phyloP scores from a whole-genome alignment of 139 green algal genomes.

The Diplosphaera chodatii region DNA sequence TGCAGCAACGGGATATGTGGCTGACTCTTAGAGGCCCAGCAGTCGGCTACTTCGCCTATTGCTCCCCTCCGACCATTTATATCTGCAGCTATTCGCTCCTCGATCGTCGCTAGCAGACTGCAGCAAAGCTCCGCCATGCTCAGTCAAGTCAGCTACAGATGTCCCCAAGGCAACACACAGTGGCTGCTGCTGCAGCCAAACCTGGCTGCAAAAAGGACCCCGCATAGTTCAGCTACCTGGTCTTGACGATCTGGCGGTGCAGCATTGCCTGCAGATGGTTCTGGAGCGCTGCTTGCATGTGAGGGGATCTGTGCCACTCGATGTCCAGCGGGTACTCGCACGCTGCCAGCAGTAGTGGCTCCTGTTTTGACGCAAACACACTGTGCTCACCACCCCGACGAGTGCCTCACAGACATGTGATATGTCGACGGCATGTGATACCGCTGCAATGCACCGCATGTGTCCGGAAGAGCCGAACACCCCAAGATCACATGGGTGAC shows the following conservation, averaged over 20 bases:
- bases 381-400: not conserved
- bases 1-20: conserved; percentile 39
- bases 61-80: no score
- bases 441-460: no score
- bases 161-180: no score
- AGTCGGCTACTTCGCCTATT: no score
- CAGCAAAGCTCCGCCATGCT: no score
- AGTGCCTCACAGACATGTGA: not conserved
- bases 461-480: no score
- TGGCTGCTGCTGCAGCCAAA: not conserved
- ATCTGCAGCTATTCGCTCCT: not conserved
- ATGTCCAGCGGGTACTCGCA: conserved; percentile 42
- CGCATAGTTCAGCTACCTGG: not conserved
- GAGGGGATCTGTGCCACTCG: conserved; percentile 7
- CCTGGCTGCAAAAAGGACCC: not conserved
- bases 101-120: not conserved
- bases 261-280: conserved; percentile 4
- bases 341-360: conserved; percentile 69
- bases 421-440: no score
- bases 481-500: no score
- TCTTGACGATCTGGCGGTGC: conserved; percentile 11
- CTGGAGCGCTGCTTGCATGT: not conserved
- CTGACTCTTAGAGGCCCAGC: not conserved
- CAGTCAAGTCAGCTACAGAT: no score
- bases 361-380: conserved; percentile 17